These are phyloP conservation scores for Dendrobium huoshanense DNA, from an alignment of 106 monocot genomes.

Conservation along the genomic window DNA sequence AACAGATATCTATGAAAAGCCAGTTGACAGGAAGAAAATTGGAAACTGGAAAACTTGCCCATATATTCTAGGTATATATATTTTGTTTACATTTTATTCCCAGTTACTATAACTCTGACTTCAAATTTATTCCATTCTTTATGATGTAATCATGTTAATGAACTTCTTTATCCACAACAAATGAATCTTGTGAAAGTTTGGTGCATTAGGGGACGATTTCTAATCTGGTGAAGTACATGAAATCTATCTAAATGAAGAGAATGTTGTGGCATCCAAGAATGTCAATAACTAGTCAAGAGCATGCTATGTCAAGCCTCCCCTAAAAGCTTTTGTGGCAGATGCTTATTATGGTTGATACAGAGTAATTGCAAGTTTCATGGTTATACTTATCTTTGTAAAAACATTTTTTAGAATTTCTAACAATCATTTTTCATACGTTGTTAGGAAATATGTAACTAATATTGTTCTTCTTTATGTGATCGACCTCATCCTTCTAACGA, in stretches of 20 bases:
- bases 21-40: constrained; percentile 24
- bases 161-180: constrained; percentile 9
- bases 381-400: constrained; percentile 25
- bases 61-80: constrained; percentile 33
- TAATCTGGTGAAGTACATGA: constrained; percentile 42
- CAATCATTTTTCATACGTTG: background rate
- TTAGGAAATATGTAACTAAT: background rate
- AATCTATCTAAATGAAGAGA: constrained; percentile 23
- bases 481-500: constrained; percentile 28
- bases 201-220: constrained; percentile 52
- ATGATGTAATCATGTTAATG: no score
- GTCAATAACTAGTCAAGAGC: constrained; percentile 49
- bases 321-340: constrained; percentile 44
- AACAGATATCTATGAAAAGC: constrained; percentile 28
- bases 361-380: constrained; percentile 34
- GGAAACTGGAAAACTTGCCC: constrained; percentile 54
- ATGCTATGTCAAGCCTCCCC: constrained; percentile 37
- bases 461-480: background rate
- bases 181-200: constrained; percentile 40
- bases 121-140: no score
- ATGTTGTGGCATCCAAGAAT: constrained; percentile 21
- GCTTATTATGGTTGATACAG: constrained; percentile 33
- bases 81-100: background rate
- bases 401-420: background rate
- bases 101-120: no score